Evolutionary conservation across 2,329 filamentous ascomycete genomes (phyloP).

Genomic region (Colletotrichum sp.): DNA sequence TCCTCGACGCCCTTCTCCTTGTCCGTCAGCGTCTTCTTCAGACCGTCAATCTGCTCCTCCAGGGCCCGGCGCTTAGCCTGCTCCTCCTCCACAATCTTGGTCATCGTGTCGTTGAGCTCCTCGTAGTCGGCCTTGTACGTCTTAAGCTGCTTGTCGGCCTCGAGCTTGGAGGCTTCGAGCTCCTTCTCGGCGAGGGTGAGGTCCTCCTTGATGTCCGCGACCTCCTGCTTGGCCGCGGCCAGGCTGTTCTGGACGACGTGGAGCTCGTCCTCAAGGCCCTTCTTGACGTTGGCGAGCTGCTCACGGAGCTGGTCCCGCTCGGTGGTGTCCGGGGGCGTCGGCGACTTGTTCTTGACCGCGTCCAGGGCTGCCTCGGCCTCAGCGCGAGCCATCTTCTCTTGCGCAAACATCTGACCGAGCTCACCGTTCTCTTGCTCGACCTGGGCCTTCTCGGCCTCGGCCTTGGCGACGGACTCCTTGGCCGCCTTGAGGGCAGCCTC

Average conservation of each 20-base stretch:
- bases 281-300: slow-evolving; percentile 54
- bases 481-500: slow-evolving; percentile 39
- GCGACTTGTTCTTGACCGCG: slow-evolving; percentile 57
- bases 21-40: slow-evolving; percentile 51
- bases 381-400: slow-evolving; percentile 66
- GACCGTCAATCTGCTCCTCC: slow-evolving; percentile 53
- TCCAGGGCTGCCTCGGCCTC: slow-evolving; percentile 67
- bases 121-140: slow-evolving; percentile 65
- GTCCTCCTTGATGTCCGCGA: slow-evolving; percentile 40
- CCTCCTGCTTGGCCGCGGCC: slow-evolving; percentile 41
- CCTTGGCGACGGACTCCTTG: slow-evolving; percentile 34
- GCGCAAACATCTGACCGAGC: slow-evolving; percentile 58
- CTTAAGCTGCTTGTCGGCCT: slow-evolving; percentile 57
- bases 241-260: slow-evolving; percentile 35
- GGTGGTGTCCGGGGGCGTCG: slow-evolving; percentile 56
- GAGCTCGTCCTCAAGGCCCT: slow-evolving; percentile 50
- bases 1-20: slow-evolving; percentile 53
- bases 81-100: slow-evolving; percentile 63
- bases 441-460: slow-evolving; percentile 44
- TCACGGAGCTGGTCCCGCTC: slow-evolving; percentile 57
- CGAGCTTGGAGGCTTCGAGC: slow-evolving; percentile 56
- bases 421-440: slow-evolving; percentile 53
- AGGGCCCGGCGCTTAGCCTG: slow-evolving; percentile 57
- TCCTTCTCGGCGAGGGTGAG: slow-evolving; percentile 57
- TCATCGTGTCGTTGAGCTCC: slow-evolving; percentile 69